A percentile compares a stretch with the other conserved stretches of the same genome.
Evolutionary conservation across 139 green algal genomes (phyloP).

Genomic region (Yamagishiella unicocca): DNA sequence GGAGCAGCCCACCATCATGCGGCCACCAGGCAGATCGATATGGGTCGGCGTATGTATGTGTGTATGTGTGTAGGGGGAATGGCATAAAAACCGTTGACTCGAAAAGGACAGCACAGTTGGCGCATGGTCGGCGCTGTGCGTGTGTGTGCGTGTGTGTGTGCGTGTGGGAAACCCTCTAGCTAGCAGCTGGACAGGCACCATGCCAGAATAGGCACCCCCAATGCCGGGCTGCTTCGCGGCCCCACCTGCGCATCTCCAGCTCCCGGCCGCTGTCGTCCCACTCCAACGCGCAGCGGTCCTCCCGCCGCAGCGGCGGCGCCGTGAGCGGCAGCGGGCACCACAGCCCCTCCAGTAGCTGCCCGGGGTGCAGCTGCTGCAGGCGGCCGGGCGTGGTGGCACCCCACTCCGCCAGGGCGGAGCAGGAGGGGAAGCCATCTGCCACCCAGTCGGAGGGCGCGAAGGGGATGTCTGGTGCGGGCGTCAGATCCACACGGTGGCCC

Average conservation of each 20-base stretch:
- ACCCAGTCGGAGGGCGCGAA: slow-evolving; percentile 53
- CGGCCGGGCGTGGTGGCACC: slow-evolving; percentile 14
- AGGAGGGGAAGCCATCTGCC: slow-evolving; percentile 36
- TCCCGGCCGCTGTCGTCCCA: slow-evolving; percentile 7
- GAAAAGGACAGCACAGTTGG: too few relatives aligned
- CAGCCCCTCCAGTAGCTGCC: slow-evolving; percentile 4
- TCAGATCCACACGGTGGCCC: slow-evolving; percentile 50
- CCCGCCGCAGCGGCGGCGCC: neutral
- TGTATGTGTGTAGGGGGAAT: too few relatives aligned
- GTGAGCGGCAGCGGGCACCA: slow-evolving; percentile 40
- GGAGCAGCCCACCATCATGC: too few relatives aligned
- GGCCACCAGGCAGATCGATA: too few relatives aligned
- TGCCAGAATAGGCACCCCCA: neutral
- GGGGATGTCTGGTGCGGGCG: slow-evolving; percentile 46
- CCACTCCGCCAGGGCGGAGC: slow-evolving; percentile 19
- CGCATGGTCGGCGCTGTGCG: too few relatives aligned
- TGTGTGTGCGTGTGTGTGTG: too few relatives aligned
- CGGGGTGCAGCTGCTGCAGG: neutral
- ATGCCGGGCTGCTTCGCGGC: neutral
- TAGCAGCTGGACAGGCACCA: too few relatives aligned
- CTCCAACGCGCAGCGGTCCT: neutral
- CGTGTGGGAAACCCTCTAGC: too few relatives aligned
- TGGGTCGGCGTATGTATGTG: too few relatives aligned
- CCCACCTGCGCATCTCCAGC: slow-evolving; percentile 26
- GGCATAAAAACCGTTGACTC: too few relatives aligned